These are phyloP conservation scores for Lentinula novae-zelandiae DNA, from an alignment of 1,284 basidiomycete genomes.

Conservation along the genomic window DNA sequence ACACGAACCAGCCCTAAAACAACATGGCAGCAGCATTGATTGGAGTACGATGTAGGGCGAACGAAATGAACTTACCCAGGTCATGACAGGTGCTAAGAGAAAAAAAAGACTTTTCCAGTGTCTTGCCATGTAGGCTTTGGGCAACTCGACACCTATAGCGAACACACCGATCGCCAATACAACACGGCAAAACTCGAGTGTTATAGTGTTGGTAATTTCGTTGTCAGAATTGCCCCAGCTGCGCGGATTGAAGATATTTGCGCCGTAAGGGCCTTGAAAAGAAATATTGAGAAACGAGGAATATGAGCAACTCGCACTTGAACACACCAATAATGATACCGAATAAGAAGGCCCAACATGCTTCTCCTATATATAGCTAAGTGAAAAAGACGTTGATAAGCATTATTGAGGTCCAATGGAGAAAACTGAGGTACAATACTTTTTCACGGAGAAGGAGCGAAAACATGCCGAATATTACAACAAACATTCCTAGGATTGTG, in stretches of 20 bases:
- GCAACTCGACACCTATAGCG: constrained; percentile 94
- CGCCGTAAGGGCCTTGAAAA: constrained; percentile 74
- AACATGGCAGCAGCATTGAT: constrained; percentile 2
- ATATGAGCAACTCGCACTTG: constrained; percentile 1
- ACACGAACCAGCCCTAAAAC: constrained; percentile 85
- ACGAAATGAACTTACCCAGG: constrained; percentile 58
- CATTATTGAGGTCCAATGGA: neutral
- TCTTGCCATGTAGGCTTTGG: constrained; percentile 86
- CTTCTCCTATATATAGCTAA: constrained; percentile 92
- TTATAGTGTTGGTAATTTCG: constrained; percentile 65
- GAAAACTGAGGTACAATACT: constrained; percentile 33
- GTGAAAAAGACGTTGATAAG: neutral
- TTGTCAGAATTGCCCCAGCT: constrained; percentile 67
- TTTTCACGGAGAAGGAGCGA: constrained; percentile 90
- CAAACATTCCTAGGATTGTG: constrained; percentile 81
- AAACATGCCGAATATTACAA: constrained; percentile 92
- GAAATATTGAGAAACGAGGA: neutral
- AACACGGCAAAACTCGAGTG: constrained; percentile 90
- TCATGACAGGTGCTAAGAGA: constrained; percentile 87
- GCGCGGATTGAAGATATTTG: constrained; percentile 83
- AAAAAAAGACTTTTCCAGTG: constrained; percentile 91
- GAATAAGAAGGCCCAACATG: constrained; percentile 92
- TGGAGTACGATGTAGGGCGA: neutral
- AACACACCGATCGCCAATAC: constrained; percentile 98
- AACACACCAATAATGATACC: constrained; percentile 85